Conservation (phyloP, 2,329 filamentous ascomycete genomes). For the Metarhizium brunneum region DNA sequence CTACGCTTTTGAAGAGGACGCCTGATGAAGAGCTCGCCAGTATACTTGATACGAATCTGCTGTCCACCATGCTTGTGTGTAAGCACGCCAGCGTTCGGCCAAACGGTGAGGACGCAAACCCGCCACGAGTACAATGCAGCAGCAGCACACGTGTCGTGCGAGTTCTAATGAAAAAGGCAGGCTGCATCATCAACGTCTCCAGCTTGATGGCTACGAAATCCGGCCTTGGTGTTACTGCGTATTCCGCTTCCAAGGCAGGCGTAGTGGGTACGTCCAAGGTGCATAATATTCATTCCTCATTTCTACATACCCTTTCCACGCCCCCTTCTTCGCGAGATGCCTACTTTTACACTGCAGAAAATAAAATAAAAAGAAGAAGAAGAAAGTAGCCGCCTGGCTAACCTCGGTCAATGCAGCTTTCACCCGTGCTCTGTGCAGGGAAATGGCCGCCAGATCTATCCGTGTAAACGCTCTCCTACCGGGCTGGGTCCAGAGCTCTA, state of each 20-base stretch:
- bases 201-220: constrained; percentile 64
- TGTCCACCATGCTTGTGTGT: constrained; percentile 54
- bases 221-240: constrained; percentile 61
- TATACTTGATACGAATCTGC: constrained; percentile 62
- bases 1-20: constrained; percentile 51
- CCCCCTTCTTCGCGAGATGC: neutral
- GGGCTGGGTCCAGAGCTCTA: constrained; percentile 73
- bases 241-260: constrained; percentile 74
- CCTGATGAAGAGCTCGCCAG: constrained; percentile 38
- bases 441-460: constrained; percentile 52
- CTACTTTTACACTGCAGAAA: constrained; percentile 8
- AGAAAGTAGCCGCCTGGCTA: neutral
- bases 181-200: constrained; percentile 73
- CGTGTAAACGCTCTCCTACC: constrained; percentile 75
- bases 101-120: constrained; percentile 16
- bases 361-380: neutral
- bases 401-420: constrained; percentile 38
- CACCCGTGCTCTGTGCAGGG: constrained; percentile 56
- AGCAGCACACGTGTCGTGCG: neutral
- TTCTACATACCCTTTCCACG: constrained; percentile 1
- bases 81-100: constrained; percentile 30
- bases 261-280: constrained; percentile 47
- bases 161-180: constrained; percentile 18
- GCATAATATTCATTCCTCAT: constrained; percentile 4
- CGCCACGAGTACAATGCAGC: neutral